A percentile compares a stretch with the other conserved stretches of the same genome.
These are phyloP conservation scores for Suaeda aralocaspica DNA, from an alignment of 148 eudicot species.

Conservation along the genomic window DNA sequence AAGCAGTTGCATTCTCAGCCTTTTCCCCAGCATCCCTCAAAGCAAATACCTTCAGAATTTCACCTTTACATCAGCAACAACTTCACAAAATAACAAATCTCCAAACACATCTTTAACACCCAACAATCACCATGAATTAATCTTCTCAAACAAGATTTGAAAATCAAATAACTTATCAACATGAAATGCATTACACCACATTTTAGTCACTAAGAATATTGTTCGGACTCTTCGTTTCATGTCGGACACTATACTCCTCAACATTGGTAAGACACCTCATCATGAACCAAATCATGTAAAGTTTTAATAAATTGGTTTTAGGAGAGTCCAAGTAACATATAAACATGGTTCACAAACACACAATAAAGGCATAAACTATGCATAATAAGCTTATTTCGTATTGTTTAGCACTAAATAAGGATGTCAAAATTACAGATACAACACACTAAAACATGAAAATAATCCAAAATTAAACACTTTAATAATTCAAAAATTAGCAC, in stretches of 20 bases:
- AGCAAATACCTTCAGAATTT: slow-evolving; percentile 76
- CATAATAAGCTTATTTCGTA: neutral
- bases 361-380: neutral
- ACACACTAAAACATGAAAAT: slow-evolving; percentile 1
- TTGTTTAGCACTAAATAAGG: neutral
- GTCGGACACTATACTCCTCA: too few species aligned
- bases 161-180: neutral
- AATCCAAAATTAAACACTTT: neutral
- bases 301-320: too few species aligned
- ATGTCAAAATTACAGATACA: neutral
- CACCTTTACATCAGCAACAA: slow-evolving; percentile 20
- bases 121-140: slow-evolving; percentile 3
- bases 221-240: too few species aligned
- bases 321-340: too few species aligned
- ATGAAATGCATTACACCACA: neutral
- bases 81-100: neutral
- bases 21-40: slow-evolving; percentile 81
- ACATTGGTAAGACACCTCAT: too few species aligned
- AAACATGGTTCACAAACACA: too few species aligned
- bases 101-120: neutral
- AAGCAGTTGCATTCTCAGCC: slow-evolving; percentile 91
- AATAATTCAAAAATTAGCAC: neutral
- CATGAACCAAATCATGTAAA: too few species aligned
- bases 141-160: neutral
- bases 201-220: too few species aligned